These are phyloP conservation scores for Thelonectria rubi DNA, from an alignment of 2,329 filamentous ascomycete genomes.

Conservation along the genomic window DNA sequence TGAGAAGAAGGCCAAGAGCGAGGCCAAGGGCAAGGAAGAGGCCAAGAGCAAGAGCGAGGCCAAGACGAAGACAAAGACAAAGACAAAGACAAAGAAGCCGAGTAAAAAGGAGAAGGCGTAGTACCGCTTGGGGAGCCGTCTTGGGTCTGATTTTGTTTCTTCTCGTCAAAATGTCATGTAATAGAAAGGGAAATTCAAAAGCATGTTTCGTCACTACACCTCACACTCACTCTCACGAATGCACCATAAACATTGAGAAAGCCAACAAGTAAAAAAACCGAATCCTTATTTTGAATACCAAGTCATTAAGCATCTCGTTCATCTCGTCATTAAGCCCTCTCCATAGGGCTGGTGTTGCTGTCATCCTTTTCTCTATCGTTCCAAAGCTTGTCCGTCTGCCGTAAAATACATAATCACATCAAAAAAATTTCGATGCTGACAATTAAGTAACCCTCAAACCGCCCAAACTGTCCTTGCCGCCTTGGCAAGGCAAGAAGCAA, in stretches of 20 bases:
- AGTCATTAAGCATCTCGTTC: constrained; percentile 43
- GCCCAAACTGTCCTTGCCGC: constrained; percentile 4
- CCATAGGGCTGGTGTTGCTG: constrained; percentile 30
- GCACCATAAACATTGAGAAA: constrained; percentile 13
- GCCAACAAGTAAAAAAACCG: constrained; percentile 13
- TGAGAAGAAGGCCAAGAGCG: constrained; percentile 43
- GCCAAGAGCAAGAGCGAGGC: constrained; percentile 53
- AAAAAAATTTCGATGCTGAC: constrained; percentile 28
- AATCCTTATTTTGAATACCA: constrained; percentile 20
- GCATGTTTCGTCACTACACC: constrained; percentile 12
- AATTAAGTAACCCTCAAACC: constrained; percentile 22
- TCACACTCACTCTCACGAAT: constrained; percentile 17
- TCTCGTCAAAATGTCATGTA: constrained; percentile 19
- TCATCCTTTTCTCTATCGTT: constrained; percentile 42
- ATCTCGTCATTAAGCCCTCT: constrained; percentile 42
- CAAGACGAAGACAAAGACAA: not conserved
- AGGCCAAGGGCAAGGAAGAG: constrained; percentile 22
- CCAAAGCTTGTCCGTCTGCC: constrained; percentile 18
- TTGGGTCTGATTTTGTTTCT: constrained; percentile 23
- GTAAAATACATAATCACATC: constrained; percentile 41
- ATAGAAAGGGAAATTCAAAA: constrained; percentile 29
- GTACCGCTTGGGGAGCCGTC: constrained; percentile 29
- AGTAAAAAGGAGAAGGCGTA: constrained; percentile 37
- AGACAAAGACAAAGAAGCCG: constrained; percentile 38
- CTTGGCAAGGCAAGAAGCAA: constrained; percentile 15